Evolutionary conservation across 257 asterid genomes (phyloP), one percentile per base, ranked within the genome.

Genomic region (Ballota nigra): DNA sequence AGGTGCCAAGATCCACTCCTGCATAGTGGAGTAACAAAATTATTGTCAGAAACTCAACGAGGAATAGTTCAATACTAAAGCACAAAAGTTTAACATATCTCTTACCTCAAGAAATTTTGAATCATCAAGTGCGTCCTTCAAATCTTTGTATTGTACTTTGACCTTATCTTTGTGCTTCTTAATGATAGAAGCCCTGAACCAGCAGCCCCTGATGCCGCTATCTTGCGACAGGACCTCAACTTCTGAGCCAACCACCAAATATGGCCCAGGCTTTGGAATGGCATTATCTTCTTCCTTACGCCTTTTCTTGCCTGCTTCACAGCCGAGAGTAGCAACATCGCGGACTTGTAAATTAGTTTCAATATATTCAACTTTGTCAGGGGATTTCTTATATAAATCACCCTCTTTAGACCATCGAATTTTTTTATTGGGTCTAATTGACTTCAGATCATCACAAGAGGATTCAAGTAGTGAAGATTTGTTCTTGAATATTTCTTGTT

Each of bases 131-230:
- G 96, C 96, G 84, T 92, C 97, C 80, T 83, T 86, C 71, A 90
- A 53, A 77, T 88, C 96, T 70, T 77, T 84, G 77, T 92, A 92
- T 72, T 62, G 81, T 18, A 92, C 81, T 87, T 90, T 92, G 71
- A 90, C 89, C 79, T 84, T 92, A 56, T 88, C 83, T 57, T 85
- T 88, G 79, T 81, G 84, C 74, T 69, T 90, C 86, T 90, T 92
- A 24, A 88, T 77, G 45, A 92, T 85, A 76, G 18, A 34, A 69
- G 89, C 97, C 85, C 95, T 79, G 52, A 88, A 92, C 98, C 98
- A 92, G 85, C 93, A 92, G 3, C 98, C 98, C 64, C 93, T 82
- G 64, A 92, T 78, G 55, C 97, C 97, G 79, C 98, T 90, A 78
- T 90, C 97, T 75, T 88, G 89, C 53, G 90, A 90, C 3, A 92